Base-by-base conservation (phyloP, 78 protist genomes). In the Isochrysis galbana region DNA sequence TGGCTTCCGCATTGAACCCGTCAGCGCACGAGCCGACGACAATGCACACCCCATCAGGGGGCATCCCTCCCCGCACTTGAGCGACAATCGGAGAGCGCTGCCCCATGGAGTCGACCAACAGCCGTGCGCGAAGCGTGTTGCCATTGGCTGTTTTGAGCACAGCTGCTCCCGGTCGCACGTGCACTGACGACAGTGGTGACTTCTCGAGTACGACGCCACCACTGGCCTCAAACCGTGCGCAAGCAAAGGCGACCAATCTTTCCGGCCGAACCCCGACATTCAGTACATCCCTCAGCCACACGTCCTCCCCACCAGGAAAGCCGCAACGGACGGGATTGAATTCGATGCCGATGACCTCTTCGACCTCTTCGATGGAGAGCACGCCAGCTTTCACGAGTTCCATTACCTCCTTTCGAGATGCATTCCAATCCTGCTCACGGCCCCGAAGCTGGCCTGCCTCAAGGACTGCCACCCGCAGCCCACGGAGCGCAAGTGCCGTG, bases 361-460 rank as follows among this genome's bases (percentile, higher is more conserved):
- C 46, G 26, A n/a, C 14, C 54, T 80, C 88, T 19, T 32, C 88
- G 7, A 0, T 19, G 26, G 55, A 10, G 88, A 80, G 88, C 26
- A 80, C 55, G 55, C 88, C 88, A 25, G 38, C 23, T 21, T 2
- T 26, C 25, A 80, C 88, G 54, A 80, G 88, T 51, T 80, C 88
- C n/a, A 5, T 0, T 38, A 80, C n/a, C 88, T 80, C 88, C 55
- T 80, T 80, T 21, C 54, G 54, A n/a, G 88, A 80, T 34, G 51
- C 51, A 51, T 80, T 80, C 88, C 88, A 80, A 38, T 80, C 88
- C 88, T 80, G 88, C 88, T 41, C 88, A 38, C 88, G 88, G 41
- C 88, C 88, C 41, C 88, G 88, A 34, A 80, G 55, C 36, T 80
- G 41, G 0, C 47, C 55, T 0, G 55, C 88, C 88, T 80, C 88